Conservation (phyloP, 2,329 filamentous ascomycete species). For the Fusarium nurragi region DNA sequence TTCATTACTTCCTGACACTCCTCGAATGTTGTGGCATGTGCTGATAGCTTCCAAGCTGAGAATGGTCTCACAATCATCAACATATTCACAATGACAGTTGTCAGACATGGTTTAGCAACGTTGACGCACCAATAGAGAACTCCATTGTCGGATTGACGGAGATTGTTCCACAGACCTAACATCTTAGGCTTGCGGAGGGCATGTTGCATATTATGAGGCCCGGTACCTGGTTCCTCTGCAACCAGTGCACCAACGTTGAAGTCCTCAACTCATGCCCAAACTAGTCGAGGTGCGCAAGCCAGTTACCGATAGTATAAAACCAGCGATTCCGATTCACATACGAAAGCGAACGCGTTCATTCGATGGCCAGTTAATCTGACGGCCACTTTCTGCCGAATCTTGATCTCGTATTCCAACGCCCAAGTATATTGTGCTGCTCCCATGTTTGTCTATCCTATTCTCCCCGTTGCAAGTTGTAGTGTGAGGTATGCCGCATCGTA, state of each 20-base stretch:
- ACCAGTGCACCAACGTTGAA: not conserved
- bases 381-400: not conserved
- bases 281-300: not conserved
- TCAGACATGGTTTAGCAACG: not conserved
- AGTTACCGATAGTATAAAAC: not conserved
- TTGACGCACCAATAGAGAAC: not conserved
- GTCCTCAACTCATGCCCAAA: not conserved
- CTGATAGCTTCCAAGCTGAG: not conserved
- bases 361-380: not conserved
- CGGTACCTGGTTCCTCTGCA: not conserved
- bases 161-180: not conserved
- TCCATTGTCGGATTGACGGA: not conserved
- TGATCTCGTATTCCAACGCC: constrained; percentile 16
- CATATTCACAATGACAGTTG: not conserved
- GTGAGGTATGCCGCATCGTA: constrained; percentile 36
- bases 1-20: not conserved
- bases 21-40: not conserved
- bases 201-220: not conserved
- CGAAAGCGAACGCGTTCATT: not conserved
- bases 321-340: not conserved
- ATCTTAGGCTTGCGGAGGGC: not conserved
- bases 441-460: constrained; percentile 18
- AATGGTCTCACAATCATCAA: not conserved
- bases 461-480: constrained; percentile 20
- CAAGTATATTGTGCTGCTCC: constrained; percentile 29